Evolutionary conservation across 2,329 filamentous ascomycete genomes (phyloP), one percentile per base, ranked within the genome.

Genomic region (Cordyceps javanica): DNA sequence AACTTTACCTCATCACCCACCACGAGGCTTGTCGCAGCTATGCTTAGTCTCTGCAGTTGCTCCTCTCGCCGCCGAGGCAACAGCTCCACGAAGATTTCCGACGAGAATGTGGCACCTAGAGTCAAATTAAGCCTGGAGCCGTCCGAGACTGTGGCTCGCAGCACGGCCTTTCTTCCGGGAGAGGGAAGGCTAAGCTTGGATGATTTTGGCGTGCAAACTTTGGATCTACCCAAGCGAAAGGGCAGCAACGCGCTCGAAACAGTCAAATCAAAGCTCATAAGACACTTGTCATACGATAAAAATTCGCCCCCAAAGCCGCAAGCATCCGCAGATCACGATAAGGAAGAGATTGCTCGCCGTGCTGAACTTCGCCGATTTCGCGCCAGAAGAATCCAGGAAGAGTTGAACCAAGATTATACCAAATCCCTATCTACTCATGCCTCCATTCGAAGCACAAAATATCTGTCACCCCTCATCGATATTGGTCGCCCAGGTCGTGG

Each of bases 381-480:
- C 67, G 77, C 79, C 50, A 78, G 77, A 62, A 75, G 81, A 60
- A 84, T 85, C n/a, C 79, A 80, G 60, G 76, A 82, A 44, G 82
- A 85, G 62, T 70, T 85, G 3, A 74, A 77, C 46, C 76, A 68
- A 39, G 80, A 82, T 38, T 69, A 73, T 36, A 65, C 68, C 10
- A 70, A 72, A 48, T 71, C 74, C 19, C 67, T 70, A 19, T 58
- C 62, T 1, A 70, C 65, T 41, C 64, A 65, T 5, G 63, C 59
- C 13, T 68, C 70, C 11, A 62, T 61, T 14, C 61, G 63, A 21
- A 67, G 62, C n/a, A 65, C 62, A 45, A 63, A 56, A 44, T 62
- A 63, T 26, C 58, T 63, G 23, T 67, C 64, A 19, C 61, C 68
- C 13, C 64, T 66, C 6, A 63, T 67, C 32, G 68, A 72, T 21